Conservation (phyloP, 345 rosid species). For the Salix exigua region DNA sequence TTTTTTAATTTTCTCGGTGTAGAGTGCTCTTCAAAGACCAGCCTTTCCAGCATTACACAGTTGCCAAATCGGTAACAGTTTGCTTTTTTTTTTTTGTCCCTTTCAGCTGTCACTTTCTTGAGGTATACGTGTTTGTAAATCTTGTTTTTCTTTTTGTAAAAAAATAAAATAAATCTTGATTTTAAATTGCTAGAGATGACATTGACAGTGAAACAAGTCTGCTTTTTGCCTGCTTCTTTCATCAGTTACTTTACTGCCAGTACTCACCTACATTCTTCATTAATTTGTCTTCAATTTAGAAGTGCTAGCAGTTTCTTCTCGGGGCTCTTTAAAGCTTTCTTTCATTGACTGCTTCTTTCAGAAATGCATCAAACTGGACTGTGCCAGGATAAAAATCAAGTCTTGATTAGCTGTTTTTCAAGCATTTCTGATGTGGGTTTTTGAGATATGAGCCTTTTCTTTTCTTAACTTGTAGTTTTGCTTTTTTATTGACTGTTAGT, state of each 20-base stretch:
- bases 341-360: background rate
- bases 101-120: conserved; percentile 35
- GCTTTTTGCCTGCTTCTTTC: conserved; percentile 39
- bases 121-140: conserved; percentile 6
- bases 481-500: background rate
- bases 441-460: conserved; percentile 27
- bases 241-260: conserved; percentile 20
- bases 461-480: conserved; percentile 8
- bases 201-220: conserved; percentile 40
- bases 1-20: conserved; percentile 13
- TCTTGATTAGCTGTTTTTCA: conserved; percentile 22
- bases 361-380: conserved; percentile 15
- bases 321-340: conserved; percentile 1
- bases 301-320: conserved; percentile 1
- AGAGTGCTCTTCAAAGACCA: conserved; percentile 31
- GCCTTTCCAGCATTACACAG: conserved; percentile 41
- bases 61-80: conserved; percentile 22
- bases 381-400: conserved; percentile 32
- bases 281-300: conserved; percentile 31
- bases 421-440: conserved; percentile 27
- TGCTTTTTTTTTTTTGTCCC: background rate
- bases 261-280: conserved; percentile 23
- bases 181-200: conserved; percentile 9
- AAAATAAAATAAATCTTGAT: background rate
- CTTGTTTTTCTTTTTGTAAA: background rate